Percentiles rank a stretch among this genome's conserved stretches.
Evolutionary conservation across 805 yeast species (phyloP).

Genomic region (Candida maesae): DNA sequence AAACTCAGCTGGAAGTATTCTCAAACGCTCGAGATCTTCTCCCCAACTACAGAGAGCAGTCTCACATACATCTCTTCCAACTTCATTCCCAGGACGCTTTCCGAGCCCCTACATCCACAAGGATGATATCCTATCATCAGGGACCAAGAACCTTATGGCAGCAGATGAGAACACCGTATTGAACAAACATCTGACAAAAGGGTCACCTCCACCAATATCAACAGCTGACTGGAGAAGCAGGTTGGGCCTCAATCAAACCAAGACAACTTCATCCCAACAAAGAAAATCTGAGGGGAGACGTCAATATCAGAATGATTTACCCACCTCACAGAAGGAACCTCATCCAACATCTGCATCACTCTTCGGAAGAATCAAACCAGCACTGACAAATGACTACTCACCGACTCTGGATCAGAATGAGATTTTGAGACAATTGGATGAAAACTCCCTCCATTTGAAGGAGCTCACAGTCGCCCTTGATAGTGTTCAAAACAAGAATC

Average conservation of each 20-base stretch:
- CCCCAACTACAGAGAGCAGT: conserved; percentile 3
- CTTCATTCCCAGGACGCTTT: conserved; percentile 26
- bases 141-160: conserved; percentile 16
- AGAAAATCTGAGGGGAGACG: no score
- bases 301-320: no score
- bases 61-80: conserved; percentile 12
- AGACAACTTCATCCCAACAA: not conserved
- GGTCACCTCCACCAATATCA: conserved; percentile 11
- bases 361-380: not conserved
- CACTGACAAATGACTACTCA: not conserved
- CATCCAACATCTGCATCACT: not conserved
- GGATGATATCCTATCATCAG: conserved; percentile 17
- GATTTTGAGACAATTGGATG: conserved; percentile 24
- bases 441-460: conserved; percentile 26
- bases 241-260: conserved; percentile 1
- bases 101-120: conserved; percentile 20
- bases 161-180: conserved; percentile 20
- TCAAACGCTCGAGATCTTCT: conserved; percentile 11
- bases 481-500: not conserved
- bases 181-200: conserved; percentile 9
- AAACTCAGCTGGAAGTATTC: not conserved
- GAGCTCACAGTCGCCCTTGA: conserved; percentile 13
- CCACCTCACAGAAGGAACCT: no score
- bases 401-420: conserved; percentile 9
- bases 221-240: conserved; percentile 5